These are phyloP conservation scores for Yarrowia phangngaensis DNA, from an alignment of 805 yeast genomes.

Conservation along the genomic window DNA sequence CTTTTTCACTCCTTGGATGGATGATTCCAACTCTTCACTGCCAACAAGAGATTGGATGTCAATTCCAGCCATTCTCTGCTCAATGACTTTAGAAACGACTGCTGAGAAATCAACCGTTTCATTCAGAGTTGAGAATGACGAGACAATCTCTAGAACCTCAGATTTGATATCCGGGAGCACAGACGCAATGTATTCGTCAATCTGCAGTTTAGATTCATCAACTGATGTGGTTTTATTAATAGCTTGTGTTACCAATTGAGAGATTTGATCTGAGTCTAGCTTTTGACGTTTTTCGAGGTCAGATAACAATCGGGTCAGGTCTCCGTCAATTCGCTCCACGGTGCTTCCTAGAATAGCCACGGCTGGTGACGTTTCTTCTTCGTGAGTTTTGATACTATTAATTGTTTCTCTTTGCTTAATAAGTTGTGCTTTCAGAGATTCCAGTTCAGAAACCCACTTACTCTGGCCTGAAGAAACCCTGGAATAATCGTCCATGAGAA, in stretches of 20 bases:
- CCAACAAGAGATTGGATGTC: neutral
- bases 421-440: conserved; percentile 16
- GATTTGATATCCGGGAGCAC: conserved; percentile 6
- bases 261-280: neutral
- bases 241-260: conserved; percentile 4
- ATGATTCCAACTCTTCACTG: neutral
- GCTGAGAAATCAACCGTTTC: conserved; percentile 3
- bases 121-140: conserved; percentile 1
- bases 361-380: conserved; percentile 7
- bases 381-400: conserved; percentile 13
- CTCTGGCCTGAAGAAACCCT: neutral
- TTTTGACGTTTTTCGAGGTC: conserved; percentile 7
- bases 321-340: conserved; percentile 18
- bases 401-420: conserved; percentile 9
- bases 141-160: conserved; percentile 2
- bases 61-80: neutral
- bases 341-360: conserved; percentile 12
- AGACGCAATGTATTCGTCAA: conserved; percentile 1
- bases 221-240: neutral
- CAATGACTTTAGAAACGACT: conserved; percentile 1
- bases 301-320: neutral
- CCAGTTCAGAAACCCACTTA: conserved; percentile 2
- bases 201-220: conserved; percentile 1
- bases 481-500: conserved; percentile 1
- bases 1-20: neutral